Evolutionary conservation across 768 basidiomycete species (phyloP), one percentile per base, ranked within the genome.

Genomic region (Chalciporus piperatus): DNA sequence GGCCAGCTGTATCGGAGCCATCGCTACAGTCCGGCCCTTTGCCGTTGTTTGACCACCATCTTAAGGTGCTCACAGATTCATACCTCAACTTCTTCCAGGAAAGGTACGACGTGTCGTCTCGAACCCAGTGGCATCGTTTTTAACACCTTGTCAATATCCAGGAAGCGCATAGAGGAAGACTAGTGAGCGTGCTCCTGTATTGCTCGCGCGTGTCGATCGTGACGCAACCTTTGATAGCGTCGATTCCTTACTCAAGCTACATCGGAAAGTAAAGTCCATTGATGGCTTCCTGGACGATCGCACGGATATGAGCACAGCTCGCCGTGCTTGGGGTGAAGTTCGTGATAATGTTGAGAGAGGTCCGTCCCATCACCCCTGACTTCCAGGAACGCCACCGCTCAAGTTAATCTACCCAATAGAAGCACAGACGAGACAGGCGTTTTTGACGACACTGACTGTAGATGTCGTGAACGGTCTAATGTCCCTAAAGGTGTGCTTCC

Each of bases 81-180:
- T 92, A 92, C 67, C 76, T 95, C 51, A 73, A 64, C 51, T 95
- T 94, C 74, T 93, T 95, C 70, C 81, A 83, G 68, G 92, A 94
- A 74, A 79, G 92, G 92, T 88, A 56, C 55, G 76, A 56, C 55
- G 76, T 59, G 39, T 28, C 27, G 41, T 50, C 44, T 45, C 59
- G 48, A 54, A 41, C 54, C 60, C 32, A 45, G 30, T 42, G 41
- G 43, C 59, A 54, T 53, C 52, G 39, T 48, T 44, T n/a, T 48
- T 51, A 53, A 48, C 49, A 57, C 65, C 58, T 58, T 46, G 50
- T 44, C 45, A 40, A 14, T 13, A 27, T 56, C 58, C 63, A 92
- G 92, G 65, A 85, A 83, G 66, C 81, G 81, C 39, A 88, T 94
- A 48, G 94, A 97, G 68, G 92, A 95, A 61, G 68, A 70, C 50